A percentile compares a stretch with the other conserved stretches of the same genome.
Evolutionary conservation across 2,329 filamentous ascomycete genomes (phyloP).

Genomic region (Lachnellula subtilissima): DNA sequence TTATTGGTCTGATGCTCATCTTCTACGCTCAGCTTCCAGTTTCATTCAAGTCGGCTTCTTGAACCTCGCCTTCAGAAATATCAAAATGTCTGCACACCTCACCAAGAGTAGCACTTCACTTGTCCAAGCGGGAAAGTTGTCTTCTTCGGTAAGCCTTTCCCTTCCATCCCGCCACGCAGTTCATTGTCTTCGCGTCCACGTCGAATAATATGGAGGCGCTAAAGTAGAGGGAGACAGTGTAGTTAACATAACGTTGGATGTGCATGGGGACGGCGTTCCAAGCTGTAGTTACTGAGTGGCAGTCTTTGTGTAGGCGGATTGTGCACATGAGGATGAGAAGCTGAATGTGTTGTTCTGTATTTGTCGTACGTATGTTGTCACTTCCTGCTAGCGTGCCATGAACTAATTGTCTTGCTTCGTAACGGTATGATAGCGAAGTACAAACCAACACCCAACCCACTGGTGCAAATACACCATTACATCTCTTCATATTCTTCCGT

Average conservation of each 20-base stretch:
- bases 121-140: conserved; percentile 48
- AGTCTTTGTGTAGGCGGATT: conserved; percentile 3
- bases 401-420: conserved; percentile 1
- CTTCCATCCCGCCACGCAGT: conserved; percentile 50
- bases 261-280: conserved; percentile 17
- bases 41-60: conserved; percentile 61
- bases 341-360: background rate
- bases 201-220: conserved; percentile 47
- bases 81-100: conserved; percentile 57
- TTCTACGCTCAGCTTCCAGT: conserved; percentile 40
- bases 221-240: conserved; percentile 56
- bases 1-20: conserved; percentile 46
- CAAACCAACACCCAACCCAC: too few relatives aligned
- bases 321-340: background rate
- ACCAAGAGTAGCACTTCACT: conserved; percentile 52
- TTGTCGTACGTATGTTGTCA: background rate
- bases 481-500: background rate
- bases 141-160: conserved; percentile 46
- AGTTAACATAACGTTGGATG: conserved; percentile 17
- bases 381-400: background rate
- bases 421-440: conserved; percentile 5
- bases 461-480: background rate
- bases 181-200: conserved; percentile 61
- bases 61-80: conserved; percentile 56
- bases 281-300: conserved; percentile 10